Evolutionary conservation across 495 filamentous ascomycete species (phyloP).

Genomic region (Hyaloscypha variabilis): DNA sequence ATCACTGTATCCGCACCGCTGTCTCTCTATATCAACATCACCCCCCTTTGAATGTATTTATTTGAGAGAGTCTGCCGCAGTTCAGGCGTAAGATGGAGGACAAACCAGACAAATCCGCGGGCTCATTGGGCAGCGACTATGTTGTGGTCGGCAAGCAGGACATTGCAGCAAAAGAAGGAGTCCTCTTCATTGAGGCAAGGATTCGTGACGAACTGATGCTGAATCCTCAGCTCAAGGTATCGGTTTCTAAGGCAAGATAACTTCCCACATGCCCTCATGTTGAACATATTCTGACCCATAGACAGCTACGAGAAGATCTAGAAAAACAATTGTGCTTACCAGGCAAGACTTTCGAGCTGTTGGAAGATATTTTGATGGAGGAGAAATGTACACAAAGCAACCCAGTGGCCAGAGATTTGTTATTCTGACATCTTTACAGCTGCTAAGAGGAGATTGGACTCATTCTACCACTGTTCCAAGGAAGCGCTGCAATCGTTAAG

Average conservation of each 20-base stretch:
- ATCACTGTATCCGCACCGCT: background rate
- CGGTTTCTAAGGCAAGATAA: background rate
- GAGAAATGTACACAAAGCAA: constrained; percentile 4
- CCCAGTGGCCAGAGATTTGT: too few relatives aligned
- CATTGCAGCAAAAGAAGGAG: background rate
- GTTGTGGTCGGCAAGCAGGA: background rate
- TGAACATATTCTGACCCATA: background rate
- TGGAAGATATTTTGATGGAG: constrained; percentile 15
- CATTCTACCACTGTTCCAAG: constrained; percentile 3
- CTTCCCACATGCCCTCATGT: background rate
- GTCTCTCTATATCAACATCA: background rate
- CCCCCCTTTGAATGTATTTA: background rate
- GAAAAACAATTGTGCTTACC: constrained; percentile 11
- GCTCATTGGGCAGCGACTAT: background rate
- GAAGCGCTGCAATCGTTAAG: constrained; percentile 7
- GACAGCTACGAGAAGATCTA: constrained; percentile 13
- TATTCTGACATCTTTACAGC: constrained; percentile 9
- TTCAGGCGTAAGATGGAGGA: background rate
- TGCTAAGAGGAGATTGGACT: constrained; percentile 6
- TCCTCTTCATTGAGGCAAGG: constrained; percentile 14
- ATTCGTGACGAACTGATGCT: background rate
- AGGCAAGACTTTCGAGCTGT: constrained; percentile 3
- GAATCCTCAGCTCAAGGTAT: background rate
- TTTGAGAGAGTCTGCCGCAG: background rate
- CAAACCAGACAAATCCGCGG: background rate